Evolutionary conservation across 345 rosid species (phyloP).

Genomic region (Eucalyptus sp.): DNA sequence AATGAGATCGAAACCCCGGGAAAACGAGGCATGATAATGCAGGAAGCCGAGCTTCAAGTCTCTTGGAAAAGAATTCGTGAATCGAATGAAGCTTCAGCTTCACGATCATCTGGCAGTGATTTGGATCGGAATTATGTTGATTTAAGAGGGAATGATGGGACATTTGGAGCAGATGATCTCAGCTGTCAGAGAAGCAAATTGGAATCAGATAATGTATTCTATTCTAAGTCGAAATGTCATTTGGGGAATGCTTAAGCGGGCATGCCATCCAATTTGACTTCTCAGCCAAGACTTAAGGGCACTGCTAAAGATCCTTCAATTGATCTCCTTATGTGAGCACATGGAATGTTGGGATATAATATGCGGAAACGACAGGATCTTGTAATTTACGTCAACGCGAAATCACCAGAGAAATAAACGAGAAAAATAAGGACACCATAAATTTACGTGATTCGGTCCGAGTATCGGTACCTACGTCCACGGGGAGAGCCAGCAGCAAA

Average conservation of each 20-base stretch:
- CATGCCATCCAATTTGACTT: constrained; percentile 10
- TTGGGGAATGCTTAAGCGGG: constrained; percentile 14
- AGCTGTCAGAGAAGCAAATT: not conserved
- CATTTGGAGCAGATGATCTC: not conserved
- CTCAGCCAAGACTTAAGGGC: not conserved
- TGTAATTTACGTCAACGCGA: no score
- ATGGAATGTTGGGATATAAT: constrained; percentile 1
- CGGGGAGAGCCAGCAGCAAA: no score
- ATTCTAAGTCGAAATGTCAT: not conserved
- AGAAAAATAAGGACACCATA: no score
- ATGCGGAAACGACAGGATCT: no score
- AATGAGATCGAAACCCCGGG: not conserved
- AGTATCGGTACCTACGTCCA: no score
- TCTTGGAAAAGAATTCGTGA: constrained; percentile 35
- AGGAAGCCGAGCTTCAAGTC: not conserved
- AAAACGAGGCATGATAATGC: constrained; percentile 3
- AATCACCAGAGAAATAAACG: no score
- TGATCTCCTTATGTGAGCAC: constrained; percentile 48
- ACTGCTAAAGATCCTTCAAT: constrained; percentile 2
- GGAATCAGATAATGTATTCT: not conserved
- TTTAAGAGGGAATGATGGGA: constrained; percentile 2
- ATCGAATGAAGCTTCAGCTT: not conserved
- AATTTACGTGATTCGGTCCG: no score
- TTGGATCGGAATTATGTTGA: not conserved
- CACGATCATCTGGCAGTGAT: not conserved